Conservation (phyloP, 2,329 filamentous ascomycete genomes). For the Dichotomopilus funicola region DNA sequence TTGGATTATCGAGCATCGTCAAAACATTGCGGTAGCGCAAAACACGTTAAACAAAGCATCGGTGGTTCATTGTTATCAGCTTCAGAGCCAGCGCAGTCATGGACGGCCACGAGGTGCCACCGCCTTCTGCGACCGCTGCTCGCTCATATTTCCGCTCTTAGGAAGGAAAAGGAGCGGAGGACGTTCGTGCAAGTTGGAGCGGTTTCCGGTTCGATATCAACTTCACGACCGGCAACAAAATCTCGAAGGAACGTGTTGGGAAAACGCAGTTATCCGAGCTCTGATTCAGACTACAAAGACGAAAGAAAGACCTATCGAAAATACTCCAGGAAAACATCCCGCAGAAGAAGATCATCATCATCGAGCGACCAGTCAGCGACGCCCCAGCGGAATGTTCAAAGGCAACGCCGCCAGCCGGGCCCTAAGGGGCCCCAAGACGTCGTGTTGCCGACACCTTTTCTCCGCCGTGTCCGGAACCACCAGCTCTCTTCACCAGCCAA, state of each 20-base stretch:
- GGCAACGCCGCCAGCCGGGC: conserved; percentile 9
- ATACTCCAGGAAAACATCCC: conserved; percentile 18
- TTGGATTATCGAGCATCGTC: conserved; percentile 1
- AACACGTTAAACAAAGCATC: not conserved
- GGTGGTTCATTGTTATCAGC: not conserved
- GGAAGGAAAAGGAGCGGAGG: conserved; percentile 28
- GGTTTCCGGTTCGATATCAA: not conserved
- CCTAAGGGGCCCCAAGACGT: conserved; percentile 23
- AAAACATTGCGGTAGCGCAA: not conserved
- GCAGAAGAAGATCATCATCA: not conserved
- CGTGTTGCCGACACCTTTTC: conserved; percentile 28
- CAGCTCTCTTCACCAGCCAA: conserved; percentile 26
- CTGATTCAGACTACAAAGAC: conserved; percentile 12
- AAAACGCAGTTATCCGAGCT: conserved; percentile 16
- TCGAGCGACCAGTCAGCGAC: conserved; percentile 5
- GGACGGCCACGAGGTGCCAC: conserved; percentile 44
- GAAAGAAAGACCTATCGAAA: conserved; percentile 17
- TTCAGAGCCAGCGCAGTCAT: conserved; percentile 25
- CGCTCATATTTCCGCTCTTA: conserved; percentile 36
- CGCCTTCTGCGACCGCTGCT: conserved; percentile 42
- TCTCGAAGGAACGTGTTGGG: conserved; percentile 8
- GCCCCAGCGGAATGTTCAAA: conserved; percentile 7
- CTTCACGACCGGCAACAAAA: not conserved
- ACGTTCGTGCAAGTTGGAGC: not conserved
- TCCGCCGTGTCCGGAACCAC: conserved; percentile 27